Evolutionary conservation across 1,139 yeast genomes (phyloP), one percentile per base, ranked within the genome.

Genomic region (Pneumocystis canis): DNA sequence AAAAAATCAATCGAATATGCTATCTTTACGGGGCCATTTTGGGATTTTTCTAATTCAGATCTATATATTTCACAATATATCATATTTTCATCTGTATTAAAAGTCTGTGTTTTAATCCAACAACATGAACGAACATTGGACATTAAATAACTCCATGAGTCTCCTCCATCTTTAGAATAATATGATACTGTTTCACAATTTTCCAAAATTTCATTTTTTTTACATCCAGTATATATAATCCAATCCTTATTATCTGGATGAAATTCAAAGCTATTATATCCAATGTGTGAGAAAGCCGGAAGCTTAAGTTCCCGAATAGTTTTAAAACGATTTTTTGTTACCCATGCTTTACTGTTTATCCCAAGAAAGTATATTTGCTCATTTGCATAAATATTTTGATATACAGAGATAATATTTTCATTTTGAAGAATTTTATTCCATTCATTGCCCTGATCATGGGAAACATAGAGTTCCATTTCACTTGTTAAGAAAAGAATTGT

Each of bases 391-490:
- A 81, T 80, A 63, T 94, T 92, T 61, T 83, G 78, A 60, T 79
- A 78, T 56, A 85, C 79, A 6, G 80, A 82, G 4, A 78, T 67
- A 58, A 88, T 78, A 30, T 79, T 76, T 28, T 80, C 84, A 54
- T 75, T 74, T 3, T 80, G 71, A 16, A 74, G 79, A 30, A 81
- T 77, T 65, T 76, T 75, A 18, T 77, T 76, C 75, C 90, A 85
- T 0, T 74, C 73, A 2, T 76, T 71, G 28, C 97, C 97, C 60
- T 94, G 95, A 73, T 89, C 84, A 70, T 83, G 86, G 0, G 96
- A 87, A 16, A 88, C 79, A 68, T 75, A 84, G 1, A 84, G 78
- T 9, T 77, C 74, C 53, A 81, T 78, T 41, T 77, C 74, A 32
- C 74, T 72, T 0, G 92, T 85, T 62, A 80, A 78, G 16, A 87